Percentiles rank a stretch among this genome's conserved stretches.
phyloP scores from a whole-genome alignment of 1,284 basidiomycete species.

The Paramarasmius palmivorus region DNA sequence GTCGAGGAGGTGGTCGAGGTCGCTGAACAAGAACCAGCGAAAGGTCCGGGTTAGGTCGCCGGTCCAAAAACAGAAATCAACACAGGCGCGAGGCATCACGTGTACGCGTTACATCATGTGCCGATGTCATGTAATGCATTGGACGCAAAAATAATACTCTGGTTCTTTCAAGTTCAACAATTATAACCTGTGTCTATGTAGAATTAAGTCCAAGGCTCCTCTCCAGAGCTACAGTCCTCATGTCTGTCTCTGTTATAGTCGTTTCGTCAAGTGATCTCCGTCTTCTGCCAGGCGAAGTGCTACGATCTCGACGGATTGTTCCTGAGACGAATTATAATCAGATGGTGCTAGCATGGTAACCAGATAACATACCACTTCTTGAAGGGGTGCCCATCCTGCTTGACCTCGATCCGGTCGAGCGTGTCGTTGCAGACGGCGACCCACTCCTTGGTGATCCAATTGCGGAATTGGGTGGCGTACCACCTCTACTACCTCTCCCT shows the following conservation, averaged over 20 bases:
- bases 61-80: neutral
- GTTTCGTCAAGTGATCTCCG: conserved; percentile 13
- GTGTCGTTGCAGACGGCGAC: conserved; percentile 21
- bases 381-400: conserved; percentile 10
- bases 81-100: neutral
- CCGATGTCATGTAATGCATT: neutral
- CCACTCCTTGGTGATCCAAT: conserved; percentile 36
- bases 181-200: neutral
- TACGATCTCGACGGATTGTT: neutral
- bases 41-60: neutral
- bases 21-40: neutral
- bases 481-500: conserved; percentile 31
- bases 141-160: too few species aligned
- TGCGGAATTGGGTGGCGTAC: conserved; percentile 38
- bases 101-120: neutral
- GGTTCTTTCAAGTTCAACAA: too few species aligned
- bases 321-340: neutral
- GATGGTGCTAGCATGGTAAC: neutral
- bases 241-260: conserved; percentile 10
- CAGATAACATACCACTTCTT: neutral
- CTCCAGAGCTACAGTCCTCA: conserved; percentile 25
- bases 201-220: conserved; percentile 46
- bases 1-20: neutral
- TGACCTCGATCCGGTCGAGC: neutral
- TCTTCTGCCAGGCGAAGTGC: conserved; percentile 1